phyloP scores from a whole-genome alignment of 2,329 filamentous ascomycete species.

The Aureobasidium lini region DNA sequence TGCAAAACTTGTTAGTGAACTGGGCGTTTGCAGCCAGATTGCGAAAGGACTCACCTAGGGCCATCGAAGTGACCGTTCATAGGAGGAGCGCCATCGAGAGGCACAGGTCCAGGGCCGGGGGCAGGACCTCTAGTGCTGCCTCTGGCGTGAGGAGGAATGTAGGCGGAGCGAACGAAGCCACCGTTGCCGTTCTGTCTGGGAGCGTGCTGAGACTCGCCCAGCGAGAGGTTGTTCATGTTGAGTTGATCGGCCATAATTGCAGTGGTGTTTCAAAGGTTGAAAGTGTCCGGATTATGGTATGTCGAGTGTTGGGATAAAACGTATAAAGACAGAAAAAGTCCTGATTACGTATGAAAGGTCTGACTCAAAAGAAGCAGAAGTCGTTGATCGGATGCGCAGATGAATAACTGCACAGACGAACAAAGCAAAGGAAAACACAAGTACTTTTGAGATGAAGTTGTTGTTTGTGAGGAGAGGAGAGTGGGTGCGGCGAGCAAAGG shows the following conservation, averaged over 20 bases:
- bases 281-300: background rate
- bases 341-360: conserved; percentile 6
- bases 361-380: background rate
- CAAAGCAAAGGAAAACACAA: conserved; percentile 12
- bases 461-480: background rate
- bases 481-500: background rate
- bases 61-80: conserved; percentile 52
- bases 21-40: background rate
- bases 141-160: conserved; percentile 81
- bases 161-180: conserved; percentile 56
- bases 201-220: conserved; percentile 60
- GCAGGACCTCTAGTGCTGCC: conserved; percentile 41
- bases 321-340: conserved; percentile 2
- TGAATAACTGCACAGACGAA: conserved; percentile 12
- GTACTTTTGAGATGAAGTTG: conserved; percentile 8
- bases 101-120: conserved; percentile 31
- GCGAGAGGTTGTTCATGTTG: conserved; percentile 68
- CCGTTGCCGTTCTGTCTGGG: conserved; percentile 36
- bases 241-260: conserved; percentile 68
- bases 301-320: conserved; percentile 5
- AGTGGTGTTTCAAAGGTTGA: background rate
- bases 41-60: conserved; percentile 21
- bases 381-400: conserved; percentile 11
- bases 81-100: conserved; percentile 21
- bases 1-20: conserved; percentile 21